Conservation (phyloP, 371 early-diverging fungal genomes). For the Mucor piriformis region DNA sequence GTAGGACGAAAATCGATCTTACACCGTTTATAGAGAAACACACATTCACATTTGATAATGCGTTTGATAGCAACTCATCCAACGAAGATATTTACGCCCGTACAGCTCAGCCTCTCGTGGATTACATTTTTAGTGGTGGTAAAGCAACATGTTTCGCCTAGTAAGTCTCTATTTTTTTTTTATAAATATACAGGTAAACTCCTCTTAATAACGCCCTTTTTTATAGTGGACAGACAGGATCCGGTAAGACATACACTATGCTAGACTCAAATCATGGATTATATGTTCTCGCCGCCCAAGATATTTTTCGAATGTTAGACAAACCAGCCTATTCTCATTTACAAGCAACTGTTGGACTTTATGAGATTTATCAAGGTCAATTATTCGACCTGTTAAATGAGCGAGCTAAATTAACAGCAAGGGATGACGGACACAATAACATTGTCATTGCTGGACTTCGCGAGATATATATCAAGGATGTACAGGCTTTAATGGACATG, state of each 20-base stretch:
- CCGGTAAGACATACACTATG: slow-evolving; percentile 99
- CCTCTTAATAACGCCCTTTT: background rate
- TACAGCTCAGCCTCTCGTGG: slow-evolving; percentile 92
- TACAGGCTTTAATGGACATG: slow-evolving; percentile 83
- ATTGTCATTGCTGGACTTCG: slow-evolving; percentile 87
- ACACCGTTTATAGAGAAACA: slow-evolving; percentile 95
- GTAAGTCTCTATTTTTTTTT: slow-evolving; percentile 44
- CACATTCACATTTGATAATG: slow-evolving; percentile 95
- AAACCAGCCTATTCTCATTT: slow-evolving; percentile 72
- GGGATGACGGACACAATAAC: slow-evolving; percentile 92
- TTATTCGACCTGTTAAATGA: slow-evolving; percentile 91
- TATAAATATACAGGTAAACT: too few relatives aligned
- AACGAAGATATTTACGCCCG: slow-evolving; percentile 91
- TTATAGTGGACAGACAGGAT: slow-evolving; percentile 90
- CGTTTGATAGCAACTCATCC: slow-evolving; percentile 80
- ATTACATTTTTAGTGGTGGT: slow-evolving; percentile 93
- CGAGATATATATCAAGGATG: slow-evolving; percentile 78
- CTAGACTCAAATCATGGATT: slow-evolving; percentile 82
- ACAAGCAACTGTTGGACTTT: slow-evolving; percentile 85
- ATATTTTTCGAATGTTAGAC: slow-evolving; percentile 81
- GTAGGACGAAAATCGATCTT: slow-evolving; percentile 89
- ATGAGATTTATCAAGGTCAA: slow-evolving; percentile 96
- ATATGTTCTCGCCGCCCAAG: slow-evolving; percentile 91
- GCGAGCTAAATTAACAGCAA: slow-evolving; percentile 84
- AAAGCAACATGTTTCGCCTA: slow-evolving; percentile 99